Conservation (phyloP, 257 asterid genomes). For the Mitragyna speciosa region DNA sequence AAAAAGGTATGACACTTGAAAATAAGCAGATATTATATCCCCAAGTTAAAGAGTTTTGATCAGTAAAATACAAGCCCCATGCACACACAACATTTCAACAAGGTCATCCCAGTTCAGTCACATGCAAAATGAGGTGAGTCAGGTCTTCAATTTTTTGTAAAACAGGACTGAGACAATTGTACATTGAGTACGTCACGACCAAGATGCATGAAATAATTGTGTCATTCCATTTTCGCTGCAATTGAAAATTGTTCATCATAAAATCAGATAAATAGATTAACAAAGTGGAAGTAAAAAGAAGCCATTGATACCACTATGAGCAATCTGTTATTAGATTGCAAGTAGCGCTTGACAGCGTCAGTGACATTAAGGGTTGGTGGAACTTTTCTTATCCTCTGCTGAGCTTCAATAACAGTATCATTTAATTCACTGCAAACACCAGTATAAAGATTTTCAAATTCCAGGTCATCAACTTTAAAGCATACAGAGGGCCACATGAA, state of each 20-base stretch:
- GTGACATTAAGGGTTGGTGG: slow-evolving; percentile 62
- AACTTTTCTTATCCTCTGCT: slow-evolving; percentile 67
- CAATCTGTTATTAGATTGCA: slow-evolving; percentile 72
- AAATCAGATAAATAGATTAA: background rate
- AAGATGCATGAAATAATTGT: background rate
- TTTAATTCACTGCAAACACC: slow-evolving; percentile 73
- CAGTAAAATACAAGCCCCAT: background rate
- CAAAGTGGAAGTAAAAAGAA: background rate
- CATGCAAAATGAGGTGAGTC: background rate
- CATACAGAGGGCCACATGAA: background rate
- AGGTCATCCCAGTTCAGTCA: background rate
- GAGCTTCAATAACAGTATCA: slow-evolving; percentile 92
- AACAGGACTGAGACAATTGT: background rate
- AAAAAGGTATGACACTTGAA: background rate
- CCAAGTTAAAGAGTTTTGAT: background rate
- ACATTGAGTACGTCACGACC: background rate
- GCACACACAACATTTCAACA: background rate
- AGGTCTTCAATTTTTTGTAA: background rate
- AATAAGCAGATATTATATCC: background rate
- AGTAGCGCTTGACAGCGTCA: slow-evolving; percentile 57
- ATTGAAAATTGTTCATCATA: background rate
- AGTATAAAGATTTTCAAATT: slow-evolving; percentile 5
- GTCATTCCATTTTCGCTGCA: background rate
- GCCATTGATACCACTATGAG: slow-evolving; percentile 64
- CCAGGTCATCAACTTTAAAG: background rate